Evolutionary conservation across 352 stramenopile genomes (phyloP).

Genomic region (Phytophthora pini): DNA sequence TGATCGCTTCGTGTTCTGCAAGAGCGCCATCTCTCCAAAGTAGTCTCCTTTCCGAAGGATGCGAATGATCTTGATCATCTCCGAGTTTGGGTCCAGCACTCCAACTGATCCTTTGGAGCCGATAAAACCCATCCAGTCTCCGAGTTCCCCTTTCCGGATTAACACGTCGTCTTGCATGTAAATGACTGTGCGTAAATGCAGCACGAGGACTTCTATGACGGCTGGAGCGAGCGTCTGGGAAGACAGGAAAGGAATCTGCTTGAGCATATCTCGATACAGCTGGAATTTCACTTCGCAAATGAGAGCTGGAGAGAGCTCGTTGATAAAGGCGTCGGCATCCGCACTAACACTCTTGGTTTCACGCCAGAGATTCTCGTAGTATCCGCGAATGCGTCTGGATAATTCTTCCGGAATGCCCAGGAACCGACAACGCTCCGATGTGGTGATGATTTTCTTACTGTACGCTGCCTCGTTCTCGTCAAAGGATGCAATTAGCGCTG

Average conservation of each 20-base stretch:
- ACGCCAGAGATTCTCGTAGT: conserved; percentile 74
- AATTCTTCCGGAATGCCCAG: conserved; percentile 63
- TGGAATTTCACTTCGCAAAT: conserved; percentile 84
- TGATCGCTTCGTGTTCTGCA: conserved; percentile 65
- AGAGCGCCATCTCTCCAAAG: conserved; percentile 76
- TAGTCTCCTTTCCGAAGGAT: conserved; percentile 76
- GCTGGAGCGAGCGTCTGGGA: conserved; percentile 60
- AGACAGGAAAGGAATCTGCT: conserved; percentile 74
- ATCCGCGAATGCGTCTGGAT: conserved; percentile 54
- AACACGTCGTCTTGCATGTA: conserved; percentile 86
- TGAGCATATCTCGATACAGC: conserved; percentile 81
- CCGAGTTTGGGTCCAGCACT: conserved; percentile 63
- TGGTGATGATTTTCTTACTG: conserved; percentile 72
- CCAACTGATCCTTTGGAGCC: conserved; percentile 71
- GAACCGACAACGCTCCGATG: conserved; percentile 68
- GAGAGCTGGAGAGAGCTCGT: conserved; percentile 69
- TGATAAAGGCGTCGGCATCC: conserved; percentile 77
- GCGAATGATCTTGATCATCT: conserved; percentile 57
- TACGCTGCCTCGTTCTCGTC: conserved; percentile 70
- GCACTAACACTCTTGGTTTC: conserved; percentile 66
- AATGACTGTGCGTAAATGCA: conserved; percentile 81
- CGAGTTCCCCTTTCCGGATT: conserved; percentile 74
- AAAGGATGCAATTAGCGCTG: conserved; percentile 65
- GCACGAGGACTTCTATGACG: conserved; percentile 78
- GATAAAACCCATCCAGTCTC: conserved; percentile 88